phyloP scores from a whole-genome alignment of 108 stramenopile species.

The Aurantiochytrium sp. region DNA sequence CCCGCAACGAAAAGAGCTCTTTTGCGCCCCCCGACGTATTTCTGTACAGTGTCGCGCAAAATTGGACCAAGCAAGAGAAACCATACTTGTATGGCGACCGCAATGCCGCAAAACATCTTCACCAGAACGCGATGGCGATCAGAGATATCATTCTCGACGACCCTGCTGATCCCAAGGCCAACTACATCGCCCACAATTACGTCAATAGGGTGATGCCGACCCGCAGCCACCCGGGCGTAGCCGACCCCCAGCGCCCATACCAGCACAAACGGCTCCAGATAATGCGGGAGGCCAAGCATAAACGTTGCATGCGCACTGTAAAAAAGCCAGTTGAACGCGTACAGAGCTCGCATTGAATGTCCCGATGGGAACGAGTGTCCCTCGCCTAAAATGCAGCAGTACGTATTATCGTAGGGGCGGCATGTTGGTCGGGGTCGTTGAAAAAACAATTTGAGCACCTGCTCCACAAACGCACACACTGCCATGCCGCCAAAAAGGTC shows the following conservation, averaged over 20 bases:
- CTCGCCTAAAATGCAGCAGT: constrained; percentile 16
- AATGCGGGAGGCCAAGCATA: neutral
- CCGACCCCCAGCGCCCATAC: constrained; percentile 17
- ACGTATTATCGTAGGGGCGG: neutral
- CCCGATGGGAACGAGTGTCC: constrained; percentile 24
- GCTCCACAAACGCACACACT: neutral
- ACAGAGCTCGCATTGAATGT: constrained; percentile 18
- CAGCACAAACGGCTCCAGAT: neutral
- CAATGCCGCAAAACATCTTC: neutral
- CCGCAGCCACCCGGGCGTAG: constrained; percentile 5
- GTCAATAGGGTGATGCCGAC: constrained; percentile 21
- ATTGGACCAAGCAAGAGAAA: neutral
- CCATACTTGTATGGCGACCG: constrained; percentile 3
- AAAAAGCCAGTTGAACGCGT: constrained; percentile 9
- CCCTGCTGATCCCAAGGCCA: neutral
- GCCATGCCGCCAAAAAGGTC: constrained; percentile 12
- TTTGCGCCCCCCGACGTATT: neutral
- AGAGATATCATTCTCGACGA: neutral
- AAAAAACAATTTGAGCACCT: constrained; percentile 14
- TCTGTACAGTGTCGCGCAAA: neutral
- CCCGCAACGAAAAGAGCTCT: neutral
- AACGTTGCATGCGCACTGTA: neutral
- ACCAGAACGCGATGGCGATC: neutral
- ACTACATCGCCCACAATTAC: constrained; percentile 14
- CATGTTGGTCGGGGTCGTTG: neutral